Evolutionary conservation across 1,284 basidiomycete genomes (phyloP).

Genomic region (Apiotrichum akiyoshidainum): DNA sequence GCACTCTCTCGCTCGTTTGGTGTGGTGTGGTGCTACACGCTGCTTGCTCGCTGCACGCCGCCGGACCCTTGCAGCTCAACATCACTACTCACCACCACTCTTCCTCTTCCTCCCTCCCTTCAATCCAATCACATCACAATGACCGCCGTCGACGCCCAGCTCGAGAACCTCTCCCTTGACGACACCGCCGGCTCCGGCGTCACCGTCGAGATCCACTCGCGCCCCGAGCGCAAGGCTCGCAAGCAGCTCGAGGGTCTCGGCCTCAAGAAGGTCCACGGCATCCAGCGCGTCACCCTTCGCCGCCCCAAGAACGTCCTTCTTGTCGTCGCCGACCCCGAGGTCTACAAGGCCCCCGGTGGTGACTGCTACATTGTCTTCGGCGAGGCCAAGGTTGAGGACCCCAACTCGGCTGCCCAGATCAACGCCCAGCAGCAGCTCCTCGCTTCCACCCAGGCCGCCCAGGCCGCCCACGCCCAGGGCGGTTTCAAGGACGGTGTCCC

Average conservation of each 20-base stretch:
- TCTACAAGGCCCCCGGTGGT: slow-evolving; percentile 95
- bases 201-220: slow-evolving; percentile 88
- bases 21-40: too few relatives aligned
- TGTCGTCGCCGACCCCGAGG: slow-evolving; percentile 89
- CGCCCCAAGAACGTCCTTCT: slow-evolving; percentile 94
- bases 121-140: slow-evolving; percentile 46
- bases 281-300: slow-evolving; percentile 91
- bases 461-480: slow-evolving; percentile 46
- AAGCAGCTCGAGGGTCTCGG: slow-evolving; percentile 72
- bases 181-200: slow-evolving; percentile 60
- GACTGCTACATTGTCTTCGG: slow-evolving; percentile 99
- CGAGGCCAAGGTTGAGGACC: slow-evolving; percentile 96
- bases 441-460: slow-evolving; percentile 48
- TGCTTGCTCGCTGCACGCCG: neutral
- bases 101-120: neutral
- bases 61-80: neutral
- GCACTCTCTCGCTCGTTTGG: too few relatives aligned
- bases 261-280: slow-evolving; percentile 84
- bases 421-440: slow-evolving; percentile 80
- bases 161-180: slow-evolving; percentile 58
- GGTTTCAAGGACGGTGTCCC: slow-evolving; percentile 55
- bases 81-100: neutral
- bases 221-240: slow-evolving; percentile 85
- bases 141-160: slow-evolving; percentile 58
- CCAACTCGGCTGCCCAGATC: slow-evolving; percentile 77